These are phyloP conservation scores for Arabis hirsuta DNA, from an alignment of 345 rosid species.

Conservation along the genomic window DNA sequence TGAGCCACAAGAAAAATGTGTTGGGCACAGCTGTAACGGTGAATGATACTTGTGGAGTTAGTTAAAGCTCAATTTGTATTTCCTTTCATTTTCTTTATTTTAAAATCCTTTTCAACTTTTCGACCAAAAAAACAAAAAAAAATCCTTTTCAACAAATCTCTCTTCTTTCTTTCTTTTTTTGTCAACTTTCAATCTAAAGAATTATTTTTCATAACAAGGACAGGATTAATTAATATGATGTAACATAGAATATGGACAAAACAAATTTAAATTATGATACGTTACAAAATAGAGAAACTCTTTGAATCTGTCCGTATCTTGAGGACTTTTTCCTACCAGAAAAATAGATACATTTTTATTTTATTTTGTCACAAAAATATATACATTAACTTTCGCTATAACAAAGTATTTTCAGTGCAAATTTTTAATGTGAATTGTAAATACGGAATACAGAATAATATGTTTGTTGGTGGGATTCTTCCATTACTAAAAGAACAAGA, in stretches of 20 bases:
- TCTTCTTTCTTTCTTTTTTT: neutral
- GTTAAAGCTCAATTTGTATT: conserved; percentile 28
- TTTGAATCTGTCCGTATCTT: neutral
- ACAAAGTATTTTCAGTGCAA: neutral
- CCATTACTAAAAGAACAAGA: neutral
- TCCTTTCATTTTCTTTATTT: conserved; percentile 8
- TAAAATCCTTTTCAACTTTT: conserved; percentile 26
- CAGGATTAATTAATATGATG: neutral
- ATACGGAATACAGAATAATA: neutral
- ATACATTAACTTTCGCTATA: neutral
- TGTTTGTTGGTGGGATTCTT: conserved; percentile 27
- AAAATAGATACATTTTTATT: neutral
- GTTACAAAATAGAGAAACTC: conserved; percentile 6
- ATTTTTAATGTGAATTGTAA: neutral
- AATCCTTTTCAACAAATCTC: conserved; percentile 30
- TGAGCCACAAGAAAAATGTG: conserved; percentile 17
- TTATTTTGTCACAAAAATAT: neutral
- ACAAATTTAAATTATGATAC: neutral
- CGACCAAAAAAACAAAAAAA: neutral
- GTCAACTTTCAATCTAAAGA: conserved; percentile 18
- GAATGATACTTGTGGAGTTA: conserved; percentile 29
- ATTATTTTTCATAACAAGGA: conserved; percentile 1
- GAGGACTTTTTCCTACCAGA: neutral
- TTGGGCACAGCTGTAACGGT: conserved; percentile 31
- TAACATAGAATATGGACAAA: conserved; percentile 19